Evolutionary conservation across 1,139 yeast genomes (phyloP), one percentile per base, ranked within the genome.

Genomic region (Oligophagozyma castellii): DNA sequence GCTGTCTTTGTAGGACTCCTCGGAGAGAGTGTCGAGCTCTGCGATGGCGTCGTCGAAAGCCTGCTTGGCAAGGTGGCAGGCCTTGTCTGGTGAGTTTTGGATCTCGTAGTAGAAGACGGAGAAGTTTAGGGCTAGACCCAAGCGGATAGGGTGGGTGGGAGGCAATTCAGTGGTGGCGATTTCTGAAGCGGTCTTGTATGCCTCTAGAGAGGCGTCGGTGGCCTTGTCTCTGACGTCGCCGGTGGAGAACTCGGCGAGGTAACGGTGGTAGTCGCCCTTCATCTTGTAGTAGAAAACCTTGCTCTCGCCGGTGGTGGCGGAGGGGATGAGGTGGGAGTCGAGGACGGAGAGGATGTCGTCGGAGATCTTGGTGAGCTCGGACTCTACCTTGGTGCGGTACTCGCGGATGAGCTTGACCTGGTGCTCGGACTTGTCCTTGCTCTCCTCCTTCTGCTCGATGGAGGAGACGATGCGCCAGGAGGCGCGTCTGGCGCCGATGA

Each of bases 211-310:
- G 47, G 77, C 70, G 51, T 81, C 89, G 32, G 96, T 93, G 42
- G 95, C 93, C 44, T 71, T 86, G 59, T 83, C 80, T 58, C 95
- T 80, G 65, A 80, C 80, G 48, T 81, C 95, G 43, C 83, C 73
- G 44, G 74, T 67, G 40, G 95, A 92, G 55, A 89, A 86, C 65
- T 89, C 98, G 39, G 96, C 95, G 62, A 86, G 71, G 62, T 89
- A 89, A 66, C 96, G 93, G 70, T 84, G 94, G 70, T 89, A 89
- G 61, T 89, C 98, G 65, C 96, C 98, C 70, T 86, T 86, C 96
- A 89, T 86, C 73, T 89, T 89, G 67, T 81, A 83, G 71, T 89
- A 89, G 63, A 89, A 89, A 35, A 89, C 96, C 70, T 86, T 84
- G 30, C 95, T 83, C 64, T 89, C 98, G 50, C 95, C 95, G 39